These are phyloP conservation scores for Stereum hirsutum DNA, from an alignment of 1,284 basidiomycete genomes.

Conservation along the genomic window DNA sequence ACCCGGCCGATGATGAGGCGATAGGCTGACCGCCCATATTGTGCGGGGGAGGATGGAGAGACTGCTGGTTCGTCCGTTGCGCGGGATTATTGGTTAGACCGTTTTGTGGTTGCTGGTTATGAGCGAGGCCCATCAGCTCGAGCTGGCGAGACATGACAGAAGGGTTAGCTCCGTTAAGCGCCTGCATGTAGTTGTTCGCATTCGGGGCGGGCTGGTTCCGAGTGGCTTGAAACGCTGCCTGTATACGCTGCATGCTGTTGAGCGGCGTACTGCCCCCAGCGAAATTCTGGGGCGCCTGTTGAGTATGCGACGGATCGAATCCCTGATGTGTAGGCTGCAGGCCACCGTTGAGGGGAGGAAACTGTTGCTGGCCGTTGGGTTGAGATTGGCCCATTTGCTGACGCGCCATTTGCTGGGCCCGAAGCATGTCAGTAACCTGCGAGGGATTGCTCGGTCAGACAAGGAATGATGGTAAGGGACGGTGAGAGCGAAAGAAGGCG, in stretches of 20 bases:
- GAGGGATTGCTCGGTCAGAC: no score
- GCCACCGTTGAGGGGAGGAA: conserved; percentile 18
- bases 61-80: conserved; percentile 13
- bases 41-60: conserved; percentile 2
- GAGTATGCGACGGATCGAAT: conserved; percentile 32
- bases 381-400: conserved; percentile 24
- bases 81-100: conserved; percentile 23
- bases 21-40: conserved; percentile 5
- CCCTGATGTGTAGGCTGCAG: conserved; percentile 20
- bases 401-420: no score
- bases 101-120: conserved; percentile 31
- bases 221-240: conserved; percentile 1
- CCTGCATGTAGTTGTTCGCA: conserved; percentile 22
- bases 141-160: conserved; percentile 30
- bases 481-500: not conserved
- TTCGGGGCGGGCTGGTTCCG: conserved; percentile 20
- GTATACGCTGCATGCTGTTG: not conserved
- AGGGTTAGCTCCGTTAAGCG: conserved; percentile 21
- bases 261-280: conserved; percentile 19
- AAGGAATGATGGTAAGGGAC: not conserved
- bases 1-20: no score
- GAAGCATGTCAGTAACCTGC: no score
- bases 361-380: conserved; percentile 30
- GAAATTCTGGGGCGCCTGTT: conserved; percentile 32
- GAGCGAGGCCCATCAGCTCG: conserved; percentile 35